A percentile compares a stretch with the other conserved stretches of the same genome.
These are phyloP conservation scores for Ganoderma lucidum DNA, from an alignment of 1,284 basidiomycete species.

Conservation along the genomic window DNA sequence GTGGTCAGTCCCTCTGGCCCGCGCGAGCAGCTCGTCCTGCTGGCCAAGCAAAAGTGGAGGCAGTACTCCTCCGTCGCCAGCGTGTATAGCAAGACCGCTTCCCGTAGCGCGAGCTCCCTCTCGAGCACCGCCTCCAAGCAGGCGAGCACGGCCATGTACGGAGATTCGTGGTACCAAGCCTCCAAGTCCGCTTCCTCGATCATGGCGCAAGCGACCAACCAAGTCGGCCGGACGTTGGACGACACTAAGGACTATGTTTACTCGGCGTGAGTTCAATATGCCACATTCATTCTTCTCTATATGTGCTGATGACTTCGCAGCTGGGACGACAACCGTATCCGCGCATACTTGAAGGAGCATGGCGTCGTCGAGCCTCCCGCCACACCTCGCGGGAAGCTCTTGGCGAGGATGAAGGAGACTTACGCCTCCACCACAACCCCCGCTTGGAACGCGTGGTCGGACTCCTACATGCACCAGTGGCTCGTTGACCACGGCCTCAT, in stretches of 20 bases:
- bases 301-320: conserved; percentile 19
- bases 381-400: conserved; percentile 71
- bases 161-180: conserved; percentile 57
- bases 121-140: conserved; percentile 45
- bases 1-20: conserved; percentile 83
- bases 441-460: conserved; percentile 86
- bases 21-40: conserved; percentile 79
- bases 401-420: conserved; percentile 71
- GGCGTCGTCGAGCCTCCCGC: conserved; percentile 69
- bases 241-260: conserved; percentile 88
- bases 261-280: conserved; percentile 53
- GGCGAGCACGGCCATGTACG: conserved; percentile 67
- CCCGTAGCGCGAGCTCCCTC: conserved; percentile 49
- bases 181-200: conserved; percentile 50
- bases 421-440: conserved; percentile 72
- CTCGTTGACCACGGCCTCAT: conserved; percentile 81
- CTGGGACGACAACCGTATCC: conserved; percentile 83
- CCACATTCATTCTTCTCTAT: not conserved
- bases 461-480: conserved; percentile 86
- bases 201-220: conserved; percentile 54
- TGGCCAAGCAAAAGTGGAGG: conserved; percentile 78
- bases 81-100: conserved; percentile 35
- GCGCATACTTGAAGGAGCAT: conserved; percentile 77
- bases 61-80: conserved; percentile 59
- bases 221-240: conserved; percentile 67